Conservation (phyloP, 305 asterid genomes). For the Fraxinus sp. region DNA sequence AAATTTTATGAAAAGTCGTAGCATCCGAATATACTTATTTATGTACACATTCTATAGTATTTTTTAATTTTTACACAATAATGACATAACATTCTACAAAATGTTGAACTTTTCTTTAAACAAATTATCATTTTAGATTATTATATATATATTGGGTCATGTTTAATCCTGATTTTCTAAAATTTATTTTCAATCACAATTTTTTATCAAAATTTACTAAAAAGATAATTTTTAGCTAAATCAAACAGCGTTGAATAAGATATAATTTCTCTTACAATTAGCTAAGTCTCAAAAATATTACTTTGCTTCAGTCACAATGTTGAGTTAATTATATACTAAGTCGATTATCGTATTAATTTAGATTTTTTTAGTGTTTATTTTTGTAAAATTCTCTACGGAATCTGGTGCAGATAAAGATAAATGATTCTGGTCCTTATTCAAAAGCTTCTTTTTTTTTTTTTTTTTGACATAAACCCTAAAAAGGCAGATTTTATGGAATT, state of each 20-base stretch:
- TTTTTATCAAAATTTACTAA: neutral
- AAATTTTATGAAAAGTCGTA: neutral
- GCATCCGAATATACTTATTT: neutral
- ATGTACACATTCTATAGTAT: neutral
- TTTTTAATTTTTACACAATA: neutral
- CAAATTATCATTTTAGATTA: neutral
- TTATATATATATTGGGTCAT: neutral
- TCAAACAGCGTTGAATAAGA: neutral
- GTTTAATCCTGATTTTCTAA: neutral
- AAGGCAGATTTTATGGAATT: neutral
- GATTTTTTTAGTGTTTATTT: no score
- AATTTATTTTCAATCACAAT: neutral
- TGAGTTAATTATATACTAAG: neutral
- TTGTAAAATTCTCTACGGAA: neutral
- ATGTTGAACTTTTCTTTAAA: neutral
- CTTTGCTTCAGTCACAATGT: neutral
- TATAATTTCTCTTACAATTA: neutral
- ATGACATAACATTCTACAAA: neutral
- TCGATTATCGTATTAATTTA: no score
- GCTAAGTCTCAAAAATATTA: neutral
- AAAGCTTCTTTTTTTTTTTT: no score
- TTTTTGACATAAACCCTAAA: neutral
- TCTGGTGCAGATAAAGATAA: neutral
- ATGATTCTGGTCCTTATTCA: neutral
- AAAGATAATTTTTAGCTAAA: neutral